Conservation (phyloP, 2,329 filamentous ascomycete species). For the Colletotrichum liaoningense region DNA sequence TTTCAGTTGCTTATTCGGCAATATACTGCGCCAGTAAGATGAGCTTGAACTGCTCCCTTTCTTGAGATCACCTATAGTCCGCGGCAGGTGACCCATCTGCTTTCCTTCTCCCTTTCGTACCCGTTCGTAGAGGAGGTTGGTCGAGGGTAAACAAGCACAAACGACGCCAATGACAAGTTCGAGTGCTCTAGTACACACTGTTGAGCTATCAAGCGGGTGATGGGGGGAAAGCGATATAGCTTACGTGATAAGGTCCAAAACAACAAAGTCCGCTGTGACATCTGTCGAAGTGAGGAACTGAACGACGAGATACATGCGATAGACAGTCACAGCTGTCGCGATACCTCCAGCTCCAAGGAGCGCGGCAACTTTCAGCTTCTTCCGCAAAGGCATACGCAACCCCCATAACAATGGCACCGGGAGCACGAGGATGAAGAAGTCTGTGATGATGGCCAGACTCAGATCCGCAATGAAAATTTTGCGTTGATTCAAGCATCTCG, state of each 20-base stretch:
- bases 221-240: neutral
- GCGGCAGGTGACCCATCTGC: neutral
- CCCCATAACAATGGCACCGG: slow-evolving; percentile 47
- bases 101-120: neutral
- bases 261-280: slow-evolving; percentile 41
- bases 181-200: slow-evolving; percentile 8
- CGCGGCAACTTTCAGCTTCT: slow-evolving; percentile 47
- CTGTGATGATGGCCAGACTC: slow-evolving; percentile 45
- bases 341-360: slow-evolving; percentile 46
- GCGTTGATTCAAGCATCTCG: slow-evolving; percentile 44
- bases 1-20: slow-evolving; percentile 8
- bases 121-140: slow-evolving; percentile 35
- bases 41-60: neutral
- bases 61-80: neutral
- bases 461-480: slow-evolving; percentile 48
- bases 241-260: slow-evolving; percentile 31
- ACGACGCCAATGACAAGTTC: slow-evolving; percentile 38
- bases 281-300: slow-evolving; percentile 40
- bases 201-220: too few species aligned
- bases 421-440: slow-evolving; percentile 47
- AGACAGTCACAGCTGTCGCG: slow-evolving; percentile 44
- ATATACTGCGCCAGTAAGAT: slow-evolving; percentile 22
- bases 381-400: slow-evolving; percentile 41
- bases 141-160: slow-evolving; percentile 36
- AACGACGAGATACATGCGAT: slow-evolving; percentile 40